Base-by-base conservation (phyloP, 2,329 filamentous ascomycete genomes). In the Biscogniauxia marginata region DNA sequence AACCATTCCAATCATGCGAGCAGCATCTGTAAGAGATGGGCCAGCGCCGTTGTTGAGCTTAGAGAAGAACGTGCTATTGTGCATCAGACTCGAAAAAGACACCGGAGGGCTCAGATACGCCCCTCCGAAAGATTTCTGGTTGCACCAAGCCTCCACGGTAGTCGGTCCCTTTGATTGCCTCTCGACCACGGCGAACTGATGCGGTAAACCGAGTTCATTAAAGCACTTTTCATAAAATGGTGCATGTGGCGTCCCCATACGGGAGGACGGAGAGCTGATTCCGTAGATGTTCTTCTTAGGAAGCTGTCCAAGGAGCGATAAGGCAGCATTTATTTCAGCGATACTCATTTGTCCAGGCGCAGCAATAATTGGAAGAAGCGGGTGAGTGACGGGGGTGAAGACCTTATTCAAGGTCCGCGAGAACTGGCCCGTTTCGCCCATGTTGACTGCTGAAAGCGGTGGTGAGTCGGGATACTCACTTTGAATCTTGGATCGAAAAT, bases 331-430 rank as follows among this genome's bases (percentile, higher is more conserved):
- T 72, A 95, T 95, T 73, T 95, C 89, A 16, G 91, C 88, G 1
- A 90, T 89, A 63, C 89, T 93, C 75, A 96, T 79, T 72, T 96
- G 91, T 7, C 91, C 91, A 0, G 91, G 91, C 0, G 91, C 91
- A 21, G 91, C 91, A 56, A 95, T 91, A 67, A 92, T 86, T 7
- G 91, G 91, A 3, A 96, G 79, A 8, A 95, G 77, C 1, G 91
- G 90, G 67, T 96, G 91, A 0, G 91, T 96, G 68, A 96, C 93
- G 22, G 91, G 90, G 0, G 90, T 93, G 71, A 96, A 93, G 59
- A 93, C 88, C 54, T 88, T 90, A 74, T 96, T 96, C 56, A 95
- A 78, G 0, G 89, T 89, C 65, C 91, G 83, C 1, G 91, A 95
- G 50, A 96, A 84, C 68, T 96, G 91, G 9, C 91, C 91, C n/a